phyloP scores from a whole-genome alignment of 2,329 filamentous ascomycete genomes.

The Fusarium ramigenum region DNA sequence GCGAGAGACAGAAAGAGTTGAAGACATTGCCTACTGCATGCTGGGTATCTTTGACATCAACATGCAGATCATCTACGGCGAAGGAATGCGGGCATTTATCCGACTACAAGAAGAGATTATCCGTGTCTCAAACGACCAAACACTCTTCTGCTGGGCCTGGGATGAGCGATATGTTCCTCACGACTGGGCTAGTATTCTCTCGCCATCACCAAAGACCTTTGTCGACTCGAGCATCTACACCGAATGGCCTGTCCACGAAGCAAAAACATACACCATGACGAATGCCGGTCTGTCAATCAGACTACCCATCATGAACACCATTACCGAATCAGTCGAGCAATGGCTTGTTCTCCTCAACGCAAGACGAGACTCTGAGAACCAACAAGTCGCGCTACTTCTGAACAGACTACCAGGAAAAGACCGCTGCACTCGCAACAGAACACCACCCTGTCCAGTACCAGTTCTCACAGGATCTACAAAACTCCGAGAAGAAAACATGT shows the following conservation, averaged over 20 bases:
- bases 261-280: constrained; percentile 19
- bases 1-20: constrained; percentile 5
- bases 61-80: constrained; percentile 23
- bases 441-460: not conserved
- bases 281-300: constrained; percentile 15
- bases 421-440: constrained; percentile 8
- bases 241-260: constrained; percentile 19
- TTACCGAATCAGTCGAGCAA: constrained; percentile 18
- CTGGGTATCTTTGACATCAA: constrained; percentile 24
- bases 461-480: constrained; percentile 1
- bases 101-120: constrained; percentile 21
- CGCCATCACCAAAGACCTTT: constrained; percentile 11
- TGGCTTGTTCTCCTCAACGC: constrained; percentile 21
- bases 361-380: constrained; percentile 10
- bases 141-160: constrained; percentile 21
- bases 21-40: constrained; percentile 23
- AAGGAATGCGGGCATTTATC: constrained; percentile 14
- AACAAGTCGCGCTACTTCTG: constrained; percentile 6
- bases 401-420: constrained; percentile 19
- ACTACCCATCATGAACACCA: constrained; percentile 18
- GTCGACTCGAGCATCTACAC: constrained; percentile 13
- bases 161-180: constrained; percentile 12
- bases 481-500: constrained; percentile 12
- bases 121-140: constrained; percentile 18
- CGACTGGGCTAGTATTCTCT: constrained; percentile 15